Percentiles rank a stretch among this genome's conserved stretches.
phyloP scores from a whole-genome alignment of 495 filamentous ascomycete species.

The Barbatosphaeria neglecta region DNA sequence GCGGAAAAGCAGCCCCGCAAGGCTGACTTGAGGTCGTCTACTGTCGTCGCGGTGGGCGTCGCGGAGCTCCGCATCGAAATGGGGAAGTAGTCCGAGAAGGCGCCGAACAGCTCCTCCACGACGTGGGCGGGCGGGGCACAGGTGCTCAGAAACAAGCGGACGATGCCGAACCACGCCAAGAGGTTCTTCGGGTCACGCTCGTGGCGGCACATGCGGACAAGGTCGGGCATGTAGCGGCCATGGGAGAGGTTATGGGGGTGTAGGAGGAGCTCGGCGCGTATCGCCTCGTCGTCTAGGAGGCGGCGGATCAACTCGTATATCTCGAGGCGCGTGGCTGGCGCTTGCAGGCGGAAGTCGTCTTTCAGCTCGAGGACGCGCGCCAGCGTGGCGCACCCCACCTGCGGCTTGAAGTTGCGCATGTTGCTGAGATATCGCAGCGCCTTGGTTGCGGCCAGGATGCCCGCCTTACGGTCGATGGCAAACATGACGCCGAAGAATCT shows the following conservation, averaged over 20 bases:
- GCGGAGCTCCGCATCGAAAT: conserved; percentile 35
- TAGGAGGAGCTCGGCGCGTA: conserved; percentile 27
- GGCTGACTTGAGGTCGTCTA: conserved; percentile 35
- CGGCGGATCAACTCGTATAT: conserved; percentile 33
- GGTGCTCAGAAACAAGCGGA: conserved; percentile 22
- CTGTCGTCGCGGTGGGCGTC: conserved; percentile 28
- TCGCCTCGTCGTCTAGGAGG: conserved; percentile 22
- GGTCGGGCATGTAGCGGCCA: conserved; percentile 23
- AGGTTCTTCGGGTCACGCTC: conserved; percentile 41
- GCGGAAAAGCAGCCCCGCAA: conserved; percentile 37
- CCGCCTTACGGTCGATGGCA: conserved; percentile 37
- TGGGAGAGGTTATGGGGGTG: conserved; percentile 26
- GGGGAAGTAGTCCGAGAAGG: conserved; percentile 40
- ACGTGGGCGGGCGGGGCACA: conserved; percentile 29
- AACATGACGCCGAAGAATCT: conserved; percentile 40
- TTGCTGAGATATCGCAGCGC: conserved; percentile 28
- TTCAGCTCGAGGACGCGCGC: conserved; percentile 29
- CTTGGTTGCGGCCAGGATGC: conserved; percentile 33
- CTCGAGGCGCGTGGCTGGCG: conserved; percentile 29
- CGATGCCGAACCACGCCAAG: conserved; percentile 33
- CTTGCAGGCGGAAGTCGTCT: conserved; percentile 36
- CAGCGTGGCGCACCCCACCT: conserved; percentile 27
- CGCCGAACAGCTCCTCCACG: conserved; percentile 32
- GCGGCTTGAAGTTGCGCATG: conserved; percentile 35
- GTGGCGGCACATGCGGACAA: conserved; percentile 29